A percentile compares a stretch with the other conserved stretches of the same genome.
Conservation (phyloP, 352 stramenopile species). For the Phytopythium delawarense region DNA sequence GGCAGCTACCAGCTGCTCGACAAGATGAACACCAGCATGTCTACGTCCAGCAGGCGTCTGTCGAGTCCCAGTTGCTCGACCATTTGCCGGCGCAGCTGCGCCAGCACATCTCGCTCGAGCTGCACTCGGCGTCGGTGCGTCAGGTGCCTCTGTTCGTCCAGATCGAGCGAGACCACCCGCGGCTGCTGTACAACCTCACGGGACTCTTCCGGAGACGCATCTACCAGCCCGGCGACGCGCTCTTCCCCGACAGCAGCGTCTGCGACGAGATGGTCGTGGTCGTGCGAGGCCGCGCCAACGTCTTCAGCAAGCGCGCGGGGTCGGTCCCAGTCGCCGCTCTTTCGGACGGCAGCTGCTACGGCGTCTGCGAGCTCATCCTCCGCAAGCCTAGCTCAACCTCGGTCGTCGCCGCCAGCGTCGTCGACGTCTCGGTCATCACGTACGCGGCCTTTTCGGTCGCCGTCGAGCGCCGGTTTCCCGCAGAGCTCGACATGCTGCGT, state of each 20-base stretch:
- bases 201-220: constrained; percentile 58
- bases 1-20: constrained; percentile 54
- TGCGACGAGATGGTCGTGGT: constrained; percentile 74
- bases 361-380: constrained; percentile 58
- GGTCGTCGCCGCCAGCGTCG: constrained; percentile 43
- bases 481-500: constrained; percentile 32
- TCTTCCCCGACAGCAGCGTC: constrained; percentile 54
- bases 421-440: constrained; percentile 53
- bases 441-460: constrained; percentile 35
- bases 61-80: constrained; percentile 50
- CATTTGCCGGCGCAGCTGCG: constrained; percentile 51
- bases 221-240: constrained; percentile 59
- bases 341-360: constrained; percentile 52
- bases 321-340: constrained; percentile 46
- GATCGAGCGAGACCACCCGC: constrained; percentile 31
- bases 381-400: constrained; percentile 47
- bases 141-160: constrained; percentile 60
- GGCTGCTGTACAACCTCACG: constrained; percentile 61
- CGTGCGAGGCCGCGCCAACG: constrained; percentile 50
- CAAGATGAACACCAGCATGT: constrained; percentile 76
- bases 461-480: constrained; percentile 44
- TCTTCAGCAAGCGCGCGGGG: constrained; percentile 39
- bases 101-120: constrained; percentile 61
- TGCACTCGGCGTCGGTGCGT: constrained; percentile 61
- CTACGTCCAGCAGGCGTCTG: constrained; percentile 71